Evolutionary conservation across 148 eudicot species (phyloP).

Genomic region (Vaccinium myrtillus): DNA sequence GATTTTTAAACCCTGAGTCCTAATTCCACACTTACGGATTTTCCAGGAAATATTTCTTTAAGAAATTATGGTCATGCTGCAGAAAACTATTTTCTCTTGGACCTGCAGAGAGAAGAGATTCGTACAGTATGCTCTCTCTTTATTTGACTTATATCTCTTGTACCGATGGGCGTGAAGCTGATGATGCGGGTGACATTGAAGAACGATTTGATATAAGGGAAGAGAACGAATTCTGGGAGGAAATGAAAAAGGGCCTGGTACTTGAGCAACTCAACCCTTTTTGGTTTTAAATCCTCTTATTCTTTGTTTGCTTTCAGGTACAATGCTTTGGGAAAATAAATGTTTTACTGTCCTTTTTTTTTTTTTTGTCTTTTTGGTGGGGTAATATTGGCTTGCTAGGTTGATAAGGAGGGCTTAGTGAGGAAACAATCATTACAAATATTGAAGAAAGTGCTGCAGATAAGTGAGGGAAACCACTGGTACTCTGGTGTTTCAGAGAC

Average conservation of each 20-base stretch:
- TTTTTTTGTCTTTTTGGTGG: not conserved
- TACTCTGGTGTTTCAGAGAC: slow-evolving; percentile 41
- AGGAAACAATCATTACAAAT: slow-evolving; percentile 88
- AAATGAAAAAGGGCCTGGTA: slow-evolving; percentile 95
- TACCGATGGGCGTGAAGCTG: slow-evolving; percentile 34
- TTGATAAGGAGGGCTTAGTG: slow-evolving; percentile 71
- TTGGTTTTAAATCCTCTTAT: not conserved
- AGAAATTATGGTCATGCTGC: slow-evolving; percentile 75
- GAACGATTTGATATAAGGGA: slow-evolving; percentile 63
- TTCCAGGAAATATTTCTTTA: slow-evolving; percentile 57
- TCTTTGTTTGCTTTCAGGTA: not conserved
- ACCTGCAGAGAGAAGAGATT: slow-evolving; percentile 84
- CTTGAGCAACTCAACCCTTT: slow-evolving; percentile 13
- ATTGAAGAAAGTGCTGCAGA: slow-evolving; percentile 50
- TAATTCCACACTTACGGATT: slow-evolving; percentile 18
- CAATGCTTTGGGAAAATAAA: not conserved
- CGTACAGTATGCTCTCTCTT: slow-evolving; percentile 75
- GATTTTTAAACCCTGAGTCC: not conserved
- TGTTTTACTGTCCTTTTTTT: not conserved
- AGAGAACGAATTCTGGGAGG: slow-evolving; percentile 81
- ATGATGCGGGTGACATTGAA: slow-evolving; percentile 36
- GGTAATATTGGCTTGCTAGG: slow-evolving; percentile 29
- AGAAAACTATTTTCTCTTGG: slow-evolving; percentile 64
- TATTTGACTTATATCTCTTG: slow-evolving; percentile 63
- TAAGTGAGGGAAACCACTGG: slow-evolving; percentile 38